phyloP scores from a whole-genome alignment of 495 filamentous ascomycete species.

The Aspergillus nanangensis region DNA sequence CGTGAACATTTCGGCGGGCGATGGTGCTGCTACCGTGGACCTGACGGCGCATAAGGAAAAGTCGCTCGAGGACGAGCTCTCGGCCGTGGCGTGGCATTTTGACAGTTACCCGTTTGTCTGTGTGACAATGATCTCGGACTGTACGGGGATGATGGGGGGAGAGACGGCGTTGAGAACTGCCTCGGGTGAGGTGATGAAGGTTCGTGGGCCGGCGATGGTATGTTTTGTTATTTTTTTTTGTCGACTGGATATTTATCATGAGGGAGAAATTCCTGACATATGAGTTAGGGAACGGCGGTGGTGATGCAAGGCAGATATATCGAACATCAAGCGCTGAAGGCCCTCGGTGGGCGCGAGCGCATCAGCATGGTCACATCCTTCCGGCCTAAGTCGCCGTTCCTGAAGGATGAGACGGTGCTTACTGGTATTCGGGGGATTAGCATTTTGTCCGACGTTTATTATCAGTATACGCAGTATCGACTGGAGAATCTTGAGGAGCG shows the following conservation, averaged over 20 bases:
- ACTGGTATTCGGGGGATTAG: constrained; percentile 60
- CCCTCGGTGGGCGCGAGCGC: constrained; percentile 59
- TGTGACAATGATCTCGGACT: constrained; percentile 72
- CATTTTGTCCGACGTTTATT: constrained; percentile 60
- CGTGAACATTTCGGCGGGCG: constrained; percentile 63
- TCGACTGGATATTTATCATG: too few relatives aligned
- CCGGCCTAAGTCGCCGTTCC: constrained; percentile 50
- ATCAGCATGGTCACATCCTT: constrained; percentile 73
- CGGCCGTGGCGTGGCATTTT: constrained; percentile 65
- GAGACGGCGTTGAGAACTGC: constrained; percentile 64
- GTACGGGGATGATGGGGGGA: constrained; percentile 64
- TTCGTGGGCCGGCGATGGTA: constrained; percentile 64
- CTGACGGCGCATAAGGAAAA: constrained; percentile 28
- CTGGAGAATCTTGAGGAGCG: constrained; percentile 63
- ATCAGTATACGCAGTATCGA: constrained; percentile 64
- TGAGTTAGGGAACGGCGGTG: constrained; percentile 65
- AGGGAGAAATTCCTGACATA: too few relatives aligned
- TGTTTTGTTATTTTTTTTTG: too few relatives aligned
- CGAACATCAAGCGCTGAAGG: constrained; percentile 61
- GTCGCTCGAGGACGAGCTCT: constrained; percentile 28
- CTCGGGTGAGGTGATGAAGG: constrained; percentile 58
- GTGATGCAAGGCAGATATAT: constrained; percentile 71
- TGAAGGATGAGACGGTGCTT: constrained; percentile 61
- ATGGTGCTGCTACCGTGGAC: constrained; percentile 40
- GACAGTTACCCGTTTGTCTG: constrained; percentile 78